phyloP scores from a whole-genome alignment of 345 rosid species.

The thale cress (Arabidopsis thaliana) region DNA sequence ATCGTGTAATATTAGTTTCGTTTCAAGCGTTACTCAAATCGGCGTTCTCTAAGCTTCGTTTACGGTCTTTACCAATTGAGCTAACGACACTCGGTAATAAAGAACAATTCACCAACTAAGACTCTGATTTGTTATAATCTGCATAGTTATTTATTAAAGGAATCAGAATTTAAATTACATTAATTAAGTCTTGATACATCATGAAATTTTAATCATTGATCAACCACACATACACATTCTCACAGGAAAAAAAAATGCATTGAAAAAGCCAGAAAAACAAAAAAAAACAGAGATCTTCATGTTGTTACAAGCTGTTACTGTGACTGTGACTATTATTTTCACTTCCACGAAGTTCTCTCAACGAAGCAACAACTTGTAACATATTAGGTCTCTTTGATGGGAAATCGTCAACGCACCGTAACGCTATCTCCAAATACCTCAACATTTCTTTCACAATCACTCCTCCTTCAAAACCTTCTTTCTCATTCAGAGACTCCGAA shows the following conservation, averaged over 20 bases:
- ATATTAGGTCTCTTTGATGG: slow-evolving; percentile 87
- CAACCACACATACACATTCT: slow-evolving; percentile 30
- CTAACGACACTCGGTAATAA: too few species aligned
- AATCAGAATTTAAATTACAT: background rate
- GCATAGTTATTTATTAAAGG: background rate
- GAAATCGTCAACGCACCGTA: slow-evolving; percentile 88
- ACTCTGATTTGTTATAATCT: background rate
- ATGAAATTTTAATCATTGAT: background rate
- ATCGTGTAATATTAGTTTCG: too few species aligned
- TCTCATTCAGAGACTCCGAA: slow-evolving; percentile 50
- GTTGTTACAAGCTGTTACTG: slow-evolving; percentile 53
- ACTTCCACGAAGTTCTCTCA: slow-evolving; percentile 76
- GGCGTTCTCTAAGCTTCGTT: too few species aligned
- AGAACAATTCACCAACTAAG: background rate
- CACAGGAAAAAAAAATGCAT: slow-evolving; percentile 7
- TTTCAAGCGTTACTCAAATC: too few species aligned
- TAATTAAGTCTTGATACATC: slow-evolving; percentile 2
- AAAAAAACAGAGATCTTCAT: background rate
- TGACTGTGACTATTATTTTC: slow-evolving; percentile 61
- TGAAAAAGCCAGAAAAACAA: background rate
- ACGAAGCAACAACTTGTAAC: slow-evolving; percentile 88
- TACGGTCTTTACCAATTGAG: too few species aligned
- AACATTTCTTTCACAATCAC: slow-evolving; percentile 79
- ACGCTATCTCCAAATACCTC: slow-evolving; percentile 75
- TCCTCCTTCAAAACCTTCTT: slow-evolving; percentile 55